Conservation (phyloP, 2,329 filamentous ascomycete species). For the Cercospora citrullina region DNA sequence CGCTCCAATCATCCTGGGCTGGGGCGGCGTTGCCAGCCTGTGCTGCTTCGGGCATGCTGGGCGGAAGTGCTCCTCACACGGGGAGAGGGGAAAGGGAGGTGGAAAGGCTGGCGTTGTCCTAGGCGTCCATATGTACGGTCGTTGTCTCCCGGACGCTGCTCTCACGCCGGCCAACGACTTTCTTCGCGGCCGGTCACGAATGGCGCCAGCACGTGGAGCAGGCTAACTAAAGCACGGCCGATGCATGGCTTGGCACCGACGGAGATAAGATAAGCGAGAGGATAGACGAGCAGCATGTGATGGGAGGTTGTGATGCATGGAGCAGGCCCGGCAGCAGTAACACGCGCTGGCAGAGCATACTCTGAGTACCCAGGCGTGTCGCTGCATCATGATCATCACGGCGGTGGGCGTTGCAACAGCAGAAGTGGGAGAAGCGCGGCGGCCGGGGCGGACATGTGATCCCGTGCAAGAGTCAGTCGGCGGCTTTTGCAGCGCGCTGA, state of each 20-base stretch:
- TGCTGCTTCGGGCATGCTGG: conserved; percentile 16
- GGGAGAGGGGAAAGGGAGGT: neutral
- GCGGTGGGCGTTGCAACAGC: neutral
- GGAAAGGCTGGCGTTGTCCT: neutral
- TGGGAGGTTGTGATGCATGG: neutral
- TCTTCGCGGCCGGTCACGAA: conserved; percentile 3
- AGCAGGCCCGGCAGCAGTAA: neutral
- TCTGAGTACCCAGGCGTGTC: neutral
- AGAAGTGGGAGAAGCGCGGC: neutral
- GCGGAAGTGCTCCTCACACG: neutral
- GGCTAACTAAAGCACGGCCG: neutral
- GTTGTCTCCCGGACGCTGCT: conserved; percentile 1
- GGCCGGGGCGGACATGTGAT: conserved; percentile 1
- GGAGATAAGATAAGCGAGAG: conserved; percentile 7
- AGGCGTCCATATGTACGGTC: conserved; percentile 3
- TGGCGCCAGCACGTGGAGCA: conserved; percentile 12
- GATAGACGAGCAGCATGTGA: neutral
- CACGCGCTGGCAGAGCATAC: neutral
- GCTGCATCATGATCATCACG: neutral
- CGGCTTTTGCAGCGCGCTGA: neutral
- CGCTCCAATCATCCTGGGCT: conserved; percentile 28
- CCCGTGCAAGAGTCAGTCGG: neutral
- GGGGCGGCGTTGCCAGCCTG: conserved; percentile 3
- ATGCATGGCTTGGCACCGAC: neutral
- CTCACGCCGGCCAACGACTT: neutral